Base-by-base conservation (phyloP, 208 protist species). In the Tritrichomonas musculus region DNA sequence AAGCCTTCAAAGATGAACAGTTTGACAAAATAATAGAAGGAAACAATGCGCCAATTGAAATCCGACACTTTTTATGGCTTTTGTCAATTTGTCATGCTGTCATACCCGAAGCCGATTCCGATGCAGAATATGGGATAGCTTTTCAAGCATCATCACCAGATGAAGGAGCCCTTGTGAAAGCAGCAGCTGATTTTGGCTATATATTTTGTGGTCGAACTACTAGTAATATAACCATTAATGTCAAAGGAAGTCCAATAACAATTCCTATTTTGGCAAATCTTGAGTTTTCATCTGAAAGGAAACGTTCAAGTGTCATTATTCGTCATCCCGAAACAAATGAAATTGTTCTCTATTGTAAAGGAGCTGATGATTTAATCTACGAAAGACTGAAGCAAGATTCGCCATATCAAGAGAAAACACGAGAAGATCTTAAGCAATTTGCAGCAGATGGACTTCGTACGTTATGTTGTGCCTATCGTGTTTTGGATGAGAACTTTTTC, bases 301-400 rank as follows among this genome's bases (percentile, higher is more conserved):
- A 99, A 95, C 96, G 98, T 72, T 99, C 99, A 98, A 98, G 98
- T 36, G 98, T 99, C 92, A 96, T 99, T 25, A 94, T 99, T 5
- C 94, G 97, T 64, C 75, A 55, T 9, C 41, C 47, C 30, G 94
- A 84, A 82, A 94, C 64, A 36, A 93, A 41, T 47, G 72, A 49
- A 72, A 95, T 69, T 75, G n/a, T 55, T 30, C 8, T 47, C n/a
- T 47, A 25, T 66, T 39, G 25, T 82, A 36, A 94, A 84, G 93
- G 92, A 0, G 25, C 92, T 25, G 75, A 94, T 50, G 93, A 92
- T 36, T 60, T 93, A 39, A 57, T 77, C n/a, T 73, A 73, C 17
- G 25, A 57, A 36, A 13, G 55, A 80, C 50, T 53, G 27, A 47
- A 49, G 27, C 39, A 88, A 92, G 8, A 69, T 41, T 33, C 27